These are phyloP conservation scores for Pelargonium australe DNA, from an alignment of 441 rosid genomes.

Conservation along the genomic window DNA sequence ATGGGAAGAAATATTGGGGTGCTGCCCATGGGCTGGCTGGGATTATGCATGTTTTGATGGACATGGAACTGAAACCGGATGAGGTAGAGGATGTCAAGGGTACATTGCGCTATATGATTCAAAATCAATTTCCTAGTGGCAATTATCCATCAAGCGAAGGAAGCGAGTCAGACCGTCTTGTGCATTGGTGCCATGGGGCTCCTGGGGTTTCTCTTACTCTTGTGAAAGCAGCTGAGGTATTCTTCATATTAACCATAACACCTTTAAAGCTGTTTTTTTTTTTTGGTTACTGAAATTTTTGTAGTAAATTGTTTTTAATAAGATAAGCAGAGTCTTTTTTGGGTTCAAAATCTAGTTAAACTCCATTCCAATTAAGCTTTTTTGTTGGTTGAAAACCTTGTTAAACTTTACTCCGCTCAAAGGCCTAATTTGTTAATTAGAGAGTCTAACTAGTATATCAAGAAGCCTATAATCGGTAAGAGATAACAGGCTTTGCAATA, in stretches of 20 bases:
- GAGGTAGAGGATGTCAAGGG: conserved; percentile 59
- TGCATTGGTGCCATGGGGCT: conserved; percentile 78
- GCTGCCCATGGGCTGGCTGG: conserved; percentile 76
- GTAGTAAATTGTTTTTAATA: too few species aligned
- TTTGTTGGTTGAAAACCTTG: too few species aligned
- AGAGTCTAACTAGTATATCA: too few species aligned
- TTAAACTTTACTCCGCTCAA: too few species aligned
- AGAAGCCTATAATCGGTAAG: too few species aligned
- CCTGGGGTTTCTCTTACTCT: conserved; percentile 62
- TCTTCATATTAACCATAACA: conserved; percentile 2
- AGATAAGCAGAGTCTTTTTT: too few species aligned
- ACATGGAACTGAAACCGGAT: conserved; percentile 54
- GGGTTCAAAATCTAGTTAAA: too few species aligned
- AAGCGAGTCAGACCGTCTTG: conserved; percentile 53
- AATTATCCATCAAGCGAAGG: conserved; percentile 66
- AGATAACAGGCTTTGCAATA: too few species aligned
- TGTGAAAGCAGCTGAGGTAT: conserved; percentile 60
- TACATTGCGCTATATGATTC: conserved; percentile 55
- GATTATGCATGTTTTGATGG: conserved; percentile 59
- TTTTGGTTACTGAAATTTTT: too few species aligned
- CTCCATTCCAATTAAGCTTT: too few species aligned
- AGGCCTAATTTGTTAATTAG: too few species aligned
- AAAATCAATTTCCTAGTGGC: conserved; percentile 50
- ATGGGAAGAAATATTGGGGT: conserved; percentile 67
- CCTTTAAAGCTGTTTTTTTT: background rate